A percentile compares a stretch with the other conserved stretches of the same genome.
phyloP scores from a whole-genome alignment of 331 rosid species.

The Malus hybrid region DNA sequence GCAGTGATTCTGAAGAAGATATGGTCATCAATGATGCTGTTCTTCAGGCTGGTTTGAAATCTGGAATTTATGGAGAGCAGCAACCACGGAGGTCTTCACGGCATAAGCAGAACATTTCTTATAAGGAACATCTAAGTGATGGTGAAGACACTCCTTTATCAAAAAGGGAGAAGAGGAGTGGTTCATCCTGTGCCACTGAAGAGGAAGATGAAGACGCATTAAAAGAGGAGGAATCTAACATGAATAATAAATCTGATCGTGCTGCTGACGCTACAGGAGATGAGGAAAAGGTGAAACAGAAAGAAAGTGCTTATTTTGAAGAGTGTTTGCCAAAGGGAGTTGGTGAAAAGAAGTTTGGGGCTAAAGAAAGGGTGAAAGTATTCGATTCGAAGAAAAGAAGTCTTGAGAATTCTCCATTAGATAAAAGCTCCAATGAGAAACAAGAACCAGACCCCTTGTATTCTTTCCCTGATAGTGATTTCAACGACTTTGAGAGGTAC shows the following conservation, averaged over 20 bases:
- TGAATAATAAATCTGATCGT: conserved; percentile 23
- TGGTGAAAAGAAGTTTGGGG: conserved; percentile 1
- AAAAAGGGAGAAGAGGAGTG: conserved; percentile 38
- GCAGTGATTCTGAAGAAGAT: conserved; percentile 42
- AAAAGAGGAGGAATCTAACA: conserved; percentile 32
- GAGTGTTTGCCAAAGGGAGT: conserved; percentile 24
- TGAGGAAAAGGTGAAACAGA: conserved; percentile 25
- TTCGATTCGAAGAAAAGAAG: conserved; percentile 19
- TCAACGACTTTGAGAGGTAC: conserved; percentile 56
- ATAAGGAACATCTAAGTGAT: conserved; percentile 64
- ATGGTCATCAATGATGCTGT: conserved; percentile 27
- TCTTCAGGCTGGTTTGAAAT: conserved; percentile 20
- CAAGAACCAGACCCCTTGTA: background rate
- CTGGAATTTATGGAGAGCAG: conserved; percentile 23
- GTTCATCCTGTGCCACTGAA: conserved; percentile 20
- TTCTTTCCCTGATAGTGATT: conserved; percentile 58
- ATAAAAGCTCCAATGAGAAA: conserved; percentile 16
- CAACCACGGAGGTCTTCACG: conserved; percentile 56
- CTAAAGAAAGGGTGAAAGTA: conserved; percentile 13
- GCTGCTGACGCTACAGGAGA: conserved; percentile 21
- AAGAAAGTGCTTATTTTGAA: conserved; percentile 16
- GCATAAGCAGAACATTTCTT: conserved; percentile 52
- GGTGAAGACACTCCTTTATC: conserved; percentile 16
- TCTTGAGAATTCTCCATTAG: conserved; percentile 8
- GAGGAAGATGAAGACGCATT: conserved; percentile 18